Percentiles rank a stretch among this genome's conserved stretches.
Conservation (phyloP, 768 basidiomycete species). For the Basidioascus undulatus region DNA sequence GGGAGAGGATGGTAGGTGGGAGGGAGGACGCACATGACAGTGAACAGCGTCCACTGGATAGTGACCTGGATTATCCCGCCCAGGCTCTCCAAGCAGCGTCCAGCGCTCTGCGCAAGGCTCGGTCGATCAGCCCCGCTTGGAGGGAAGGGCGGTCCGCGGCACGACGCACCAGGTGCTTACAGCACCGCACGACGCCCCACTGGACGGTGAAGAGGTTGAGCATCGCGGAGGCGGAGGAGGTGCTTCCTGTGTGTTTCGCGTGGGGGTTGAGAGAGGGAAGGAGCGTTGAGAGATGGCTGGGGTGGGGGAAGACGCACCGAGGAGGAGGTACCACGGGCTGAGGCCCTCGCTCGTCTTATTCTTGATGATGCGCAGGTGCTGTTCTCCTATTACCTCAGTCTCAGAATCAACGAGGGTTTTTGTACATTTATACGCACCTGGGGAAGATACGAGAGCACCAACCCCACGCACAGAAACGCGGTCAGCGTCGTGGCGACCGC, state of each 20-base stretch:
- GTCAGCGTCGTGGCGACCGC: constrained; percentile 44
- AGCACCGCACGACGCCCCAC: constrained; percentile 60
- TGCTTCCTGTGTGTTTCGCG: constrained; percentile 10
- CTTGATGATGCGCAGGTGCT: constrained; percentile 61
- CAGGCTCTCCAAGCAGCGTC: constrained; percentile 50
- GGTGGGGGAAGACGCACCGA: constrained; percentile 64
- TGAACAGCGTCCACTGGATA: constrained; percentile 65
- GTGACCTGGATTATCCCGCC: constrained; percentile 63
- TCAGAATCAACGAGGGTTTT: background rate
- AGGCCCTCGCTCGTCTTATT: constrained; percentile 65
- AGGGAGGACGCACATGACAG: constrained; percentile 40
- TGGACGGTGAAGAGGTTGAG: constrained; percentile 50
- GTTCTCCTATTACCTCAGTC: background rate
- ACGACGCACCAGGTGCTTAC: constrained; percentile 40
- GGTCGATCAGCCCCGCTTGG: background rate
- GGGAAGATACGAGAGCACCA: constrained; percentile 60
- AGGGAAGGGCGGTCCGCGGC: background rate
- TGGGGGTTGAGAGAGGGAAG: background rate
- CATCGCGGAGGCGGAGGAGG: constrained; percentile 17
- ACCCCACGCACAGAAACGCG: constrained; percentile 37
- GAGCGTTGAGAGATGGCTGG: constrained; percentile 28
- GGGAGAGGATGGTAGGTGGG: background rate
- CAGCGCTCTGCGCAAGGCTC: constrained; percentile 27
- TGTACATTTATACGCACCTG: constrained; percentile 27
- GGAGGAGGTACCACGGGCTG: constrained; percentile 69